Conservation (phyloP, 305 asterid species). For the Withania somnifera region DNA sequence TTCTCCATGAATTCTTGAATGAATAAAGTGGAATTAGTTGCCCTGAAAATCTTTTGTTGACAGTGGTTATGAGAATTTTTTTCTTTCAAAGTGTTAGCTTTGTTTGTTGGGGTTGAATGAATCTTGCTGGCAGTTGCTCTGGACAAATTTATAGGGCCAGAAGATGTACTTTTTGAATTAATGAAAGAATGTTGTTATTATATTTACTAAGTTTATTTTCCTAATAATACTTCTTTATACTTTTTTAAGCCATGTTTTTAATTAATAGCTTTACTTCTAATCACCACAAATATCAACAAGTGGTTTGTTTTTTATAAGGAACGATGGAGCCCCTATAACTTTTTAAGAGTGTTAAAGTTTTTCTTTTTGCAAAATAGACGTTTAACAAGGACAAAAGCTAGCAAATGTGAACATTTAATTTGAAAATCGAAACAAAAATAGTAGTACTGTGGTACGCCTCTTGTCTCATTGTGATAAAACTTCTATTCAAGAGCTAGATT, state of each 20-base stretch:
- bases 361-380: no score
- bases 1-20: conserved; percentile 14
- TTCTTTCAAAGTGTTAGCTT: not conserved
- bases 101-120: not conserved
- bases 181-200: not conserved
- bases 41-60: not conserved
- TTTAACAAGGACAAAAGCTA: not conserved
- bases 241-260: not conserved
- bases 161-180: not conserved
- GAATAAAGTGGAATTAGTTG: conserved; percentile 7
- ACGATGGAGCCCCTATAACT: not conserved
- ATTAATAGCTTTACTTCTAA: not conserved
- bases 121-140: not conserved
- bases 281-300: not conserved
- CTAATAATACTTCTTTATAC: not conserved
- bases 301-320: no score
- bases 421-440: not conserved
- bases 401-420: not conserved
- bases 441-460: not conserved
- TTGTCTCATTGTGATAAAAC: not conserved
- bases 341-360: not conserved
- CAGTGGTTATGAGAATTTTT: not conserved
- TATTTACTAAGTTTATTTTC: not conserved
- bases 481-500: not conserved
- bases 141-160: not conserved